phyloP scores from a whole-genome alignment of 768 basidiomycete species.

The Termitomyces sp. region DNA sequence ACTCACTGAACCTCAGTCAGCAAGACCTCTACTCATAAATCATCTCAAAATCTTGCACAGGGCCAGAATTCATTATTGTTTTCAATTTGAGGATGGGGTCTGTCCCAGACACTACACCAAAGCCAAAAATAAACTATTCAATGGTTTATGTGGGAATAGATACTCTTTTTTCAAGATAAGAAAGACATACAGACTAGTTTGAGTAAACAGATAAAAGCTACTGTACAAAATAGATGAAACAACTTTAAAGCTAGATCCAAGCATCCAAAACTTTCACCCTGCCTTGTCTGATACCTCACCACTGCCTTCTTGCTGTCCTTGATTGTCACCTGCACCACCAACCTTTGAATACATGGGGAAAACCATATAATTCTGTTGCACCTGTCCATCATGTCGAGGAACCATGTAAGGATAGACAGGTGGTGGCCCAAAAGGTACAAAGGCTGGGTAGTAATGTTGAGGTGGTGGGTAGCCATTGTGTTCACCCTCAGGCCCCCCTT shows the following conservation, averaged over 20 bases:
- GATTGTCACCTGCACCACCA: constrained; percentile 13
- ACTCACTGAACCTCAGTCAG: too few relatives aligned
- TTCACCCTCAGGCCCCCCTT: constrained; percentile 16
- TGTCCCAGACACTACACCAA: too few relatives aligned
- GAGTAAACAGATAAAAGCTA: constrained; percentile 1
- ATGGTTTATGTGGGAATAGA: too few relatives aligned
- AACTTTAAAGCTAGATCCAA: constrained; percentile 7
- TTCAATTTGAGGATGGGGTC: too few relatives aligned
- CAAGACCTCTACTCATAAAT: too few relatives aligned
- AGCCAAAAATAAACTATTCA: too few relatives aligned
- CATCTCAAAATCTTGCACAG: too few relatives aligned
- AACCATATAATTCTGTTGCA: constrained; percentile 19
- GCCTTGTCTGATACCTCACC: constrained; percentile 20
- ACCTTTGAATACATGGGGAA: constrained; percentile 20
- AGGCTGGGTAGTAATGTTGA: constrained; percentile 19
- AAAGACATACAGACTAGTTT: constrained; percentile 1
- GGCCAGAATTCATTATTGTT: too few relatives aligned
- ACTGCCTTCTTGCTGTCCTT: constrained; percentile 16
- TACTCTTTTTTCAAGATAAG: too few relatives aligned
- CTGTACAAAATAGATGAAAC: constrained; percentile 11
- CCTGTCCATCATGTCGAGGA: constrained; percentile 25
- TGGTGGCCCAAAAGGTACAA: constrained; percentile 17
- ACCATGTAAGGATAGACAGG: constrained; percentile 20
- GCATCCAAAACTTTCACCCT: constrained; percentile 13
- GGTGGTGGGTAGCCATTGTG: constrained; percentile 14